Evolutionary conservation across 192 early-diverging fungal species (phyloP).

Genomic region (Podila horticola): DNA sequence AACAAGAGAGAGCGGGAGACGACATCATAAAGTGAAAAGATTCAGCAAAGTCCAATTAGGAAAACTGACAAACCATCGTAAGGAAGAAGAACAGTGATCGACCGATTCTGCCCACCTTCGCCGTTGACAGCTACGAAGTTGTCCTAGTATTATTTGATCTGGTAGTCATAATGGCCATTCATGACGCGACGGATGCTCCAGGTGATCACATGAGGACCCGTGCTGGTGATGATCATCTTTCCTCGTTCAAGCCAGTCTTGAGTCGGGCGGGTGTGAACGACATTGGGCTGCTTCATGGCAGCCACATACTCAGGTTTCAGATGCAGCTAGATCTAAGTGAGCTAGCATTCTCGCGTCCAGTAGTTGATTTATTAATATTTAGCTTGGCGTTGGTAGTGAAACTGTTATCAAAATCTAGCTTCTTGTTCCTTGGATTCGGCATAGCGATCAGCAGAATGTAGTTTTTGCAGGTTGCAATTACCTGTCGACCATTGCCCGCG

Average conservation of each 20-base stretch:
- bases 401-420: conserved; percentile 75
- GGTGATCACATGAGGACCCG: conserved; percentile 89
- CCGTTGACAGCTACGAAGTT: conserved; percentile 92
- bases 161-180: conserved; percentile 83
- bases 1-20: neutral
- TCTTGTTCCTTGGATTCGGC: conserved; percentile 54
- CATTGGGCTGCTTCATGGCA: conserved; percentile 68
- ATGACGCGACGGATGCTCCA: conserved; percentile 92
- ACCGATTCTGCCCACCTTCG: conserved; percentile 79
- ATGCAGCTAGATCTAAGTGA: conserved; percentile 73
- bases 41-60: too few relatives aligned
- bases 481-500: conserved; percentile 82
- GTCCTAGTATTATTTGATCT: conserved; percentile 87
- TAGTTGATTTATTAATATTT: neutral
- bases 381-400: conserved; percentile 74
- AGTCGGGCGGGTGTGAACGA: conserved; percentile 91
- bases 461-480: conserved; percentile 89
- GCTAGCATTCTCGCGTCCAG: conserved; percentile 16
- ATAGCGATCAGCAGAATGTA: conserved; percentile 88
- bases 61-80: conserved; percentile 41
- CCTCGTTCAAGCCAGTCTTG: conserved; percentile 75
- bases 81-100: conserved; percentile 81
- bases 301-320: conserved; percentile 91
- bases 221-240: conserved; percentile 87
- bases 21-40: neutral